Percentiles rank a stretch among this genome's conserved stretches.
Evolutionary conservation across 148 eudicot species (phyloP).

Genomic region (Nyssa sinensis): DNA sequence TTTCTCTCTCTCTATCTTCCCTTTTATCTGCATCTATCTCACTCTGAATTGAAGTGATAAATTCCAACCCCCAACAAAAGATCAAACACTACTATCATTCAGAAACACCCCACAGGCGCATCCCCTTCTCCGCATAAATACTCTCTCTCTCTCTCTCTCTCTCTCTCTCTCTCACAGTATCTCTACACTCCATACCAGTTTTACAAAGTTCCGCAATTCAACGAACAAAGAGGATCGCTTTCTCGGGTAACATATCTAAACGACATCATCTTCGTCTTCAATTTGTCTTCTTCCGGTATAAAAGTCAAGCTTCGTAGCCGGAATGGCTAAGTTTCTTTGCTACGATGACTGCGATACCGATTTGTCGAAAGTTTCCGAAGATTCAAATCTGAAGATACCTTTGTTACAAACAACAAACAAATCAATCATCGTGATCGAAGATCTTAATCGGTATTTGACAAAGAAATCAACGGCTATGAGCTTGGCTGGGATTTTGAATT

Average conservation of each 20-base stretch:
- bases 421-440: slow-evolving; percentile 61
- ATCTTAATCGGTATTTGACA: slow-evolving; percentile 48
- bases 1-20: too few relatives aligned
- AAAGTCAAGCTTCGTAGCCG: slow-evolving; percentile 68
- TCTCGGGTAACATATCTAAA: slow-evolving; percentile 47
- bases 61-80: too few relatives aligned
- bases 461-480: slow-evolving; percentile 48
- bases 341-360: slow-evolving; percentile 63
- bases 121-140: too few relatives aligned
- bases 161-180: too few relatives aligned
- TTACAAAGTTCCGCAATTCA: slow-evolving; percentile 59
- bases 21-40: too few relatives aligned
- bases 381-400: slow-evolving; percentile 54
- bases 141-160: too few relatives aligned
- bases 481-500: slow-evolving; percentile 46
- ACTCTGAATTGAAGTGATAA: too few relatives aligned
- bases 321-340: slow-evolving; percentile 47
- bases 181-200: too few relatives aligned
- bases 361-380: slow-evolving; percentile 36
- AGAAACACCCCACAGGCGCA: too few relatives aligned
- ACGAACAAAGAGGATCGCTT: slow-evolving; percentile 53
- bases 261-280: slow-evolving; percentile 48
- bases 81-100: too few relatives aligned
- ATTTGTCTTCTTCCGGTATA: slow-evolving; percentile 60
- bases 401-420: slow-evolving; percentile 48